These are phyloP conservation scores for Trichothecium sympodiale DNA, from an alignment of 2,329 filamentous ascomycete genomes.

Conservation along the genomic window DNA sequence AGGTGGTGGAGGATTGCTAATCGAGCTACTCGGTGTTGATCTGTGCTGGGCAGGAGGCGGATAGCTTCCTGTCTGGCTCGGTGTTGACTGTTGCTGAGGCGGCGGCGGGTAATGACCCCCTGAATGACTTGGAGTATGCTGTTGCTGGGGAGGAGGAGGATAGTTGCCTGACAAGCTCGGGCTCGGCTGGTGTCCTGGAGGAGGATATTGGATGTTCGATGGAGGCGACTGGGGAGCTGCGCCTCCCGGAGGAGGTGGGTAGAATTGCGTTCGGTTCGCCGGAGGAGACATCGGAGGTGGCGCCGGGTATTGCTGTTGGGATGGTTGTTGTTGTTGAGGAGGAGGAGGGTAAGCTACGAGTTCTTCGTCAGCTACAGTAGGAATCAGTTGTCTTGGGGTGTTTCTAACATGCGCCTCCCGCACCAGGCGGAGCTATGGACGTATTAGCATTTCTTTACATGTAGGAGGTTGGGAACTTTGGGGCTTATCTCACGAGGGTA, in stretches of 20 bases:
- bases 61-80: slow-evolving; percentile 12
- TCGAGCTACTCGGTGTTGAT: not conserved
- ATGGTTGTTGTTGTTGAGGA: slow-evolving; percentile 5
- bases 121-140: too few relatives aligned
- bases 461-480: slow-evolving; percentile 8
- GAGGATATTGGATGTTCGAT: slow-evolving; percentile 14
- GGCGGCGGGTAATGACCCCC: slow-evolving; percentile 15
- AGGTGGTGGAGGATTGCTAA: not conserved
- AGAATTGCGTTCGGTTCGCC: slow-evolving; percentile 32
- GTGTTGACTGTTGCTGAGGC: slow-evolving; percentile 18
- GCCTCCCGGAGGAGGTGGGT: slow-evolving; percentile 25
- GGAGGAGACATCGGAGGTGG: slow-evolving; percentile 38
- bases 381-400: not conserved
- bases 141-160: slow-evolving; percentile 2
- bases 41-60: slow-evolving; percentile 12
- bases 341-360: slow-evolving; percentile 1
- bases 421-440: slow-evolving; percentile 27
- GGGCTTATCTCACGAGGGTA: slow-evolving; percentile 32
- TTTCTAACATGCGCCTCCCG: slow-evolving; percentile 19
- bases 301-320: slow-evolving; percentile 32
- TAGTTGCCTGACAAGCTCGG: slow-evolving; percentile 8
- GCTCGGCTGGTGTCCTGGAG: slow-evolving; percentile 12
- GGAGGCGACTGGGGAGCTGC: slow-evolving; percentile 11
- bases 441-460: slow-evolving; percentile 1
- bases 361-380: not conserved